Evolutionary conservation across 139 green algal species (phyloP).

Genomic region (Picochlorum sp.): DNA sequence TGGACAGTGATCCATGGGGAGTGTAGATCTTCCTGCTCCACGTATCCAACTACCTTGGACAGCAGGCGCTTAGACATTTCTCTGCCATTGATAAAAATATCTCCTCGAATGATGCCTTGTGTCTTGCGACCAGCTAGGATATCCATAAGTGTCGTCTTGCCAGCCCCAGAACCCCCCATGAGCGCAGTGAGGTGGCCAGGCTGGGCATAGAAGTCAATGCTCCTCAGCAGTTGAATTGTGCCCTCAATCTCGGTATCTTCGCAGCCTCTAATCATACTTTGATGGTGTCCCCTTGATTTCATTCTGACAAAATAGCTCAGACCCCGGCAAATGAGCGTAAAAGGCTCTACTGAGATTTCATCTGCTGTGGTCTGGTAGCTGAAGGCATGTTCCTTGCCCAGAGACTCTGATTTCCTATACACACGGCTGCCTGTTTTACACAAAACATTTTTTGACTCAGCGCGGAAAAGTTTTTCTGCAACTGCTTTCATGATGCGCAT

Average conservation of each 20-base stretch:
- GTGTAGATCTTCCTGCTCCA: background rate
- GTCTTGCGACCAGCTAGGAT: background rate
- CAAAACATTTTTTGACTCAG: no score
- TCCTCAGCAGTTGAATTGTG: conserved; percentile 42
- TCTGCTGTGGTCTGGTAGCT: background rate
- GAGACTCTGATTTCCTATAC: no score
- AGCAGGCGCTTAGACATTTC: background rate
- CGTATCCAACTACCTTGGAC: background rate
- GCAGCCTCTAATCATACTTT: conserved; percentile 14
- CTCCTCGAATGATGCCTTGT: background rate
- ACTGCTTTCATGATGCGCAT: no score
- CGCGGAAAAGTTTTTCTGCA: no score
- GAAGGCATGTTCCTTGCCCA: background rate
- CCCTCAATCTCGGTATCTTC: conserved; percentile 27
- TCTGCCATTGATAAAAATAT: background rate
- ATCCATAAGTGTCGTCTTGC: conserved; percentile 1
- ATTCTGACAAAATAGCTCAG: conserved; percentile 55
- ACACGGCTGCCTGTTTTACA: no score
- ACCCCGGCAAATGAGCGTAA: conserved; percentile 52
- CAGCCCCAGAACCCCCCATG: background rate
- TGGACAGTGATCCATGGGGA: background rate
- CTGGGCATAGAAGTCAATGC: conserved; percentile 36
- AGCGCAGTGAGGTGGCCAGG: background rate
- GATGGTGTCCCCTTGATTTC: conserved; percentile 26
- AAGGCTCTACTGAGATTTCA: conserved; percentile 8